Conservation (phyloP, 2,329 filamentous ascomycete species). For the Raffaelea ambrosiae region DNA sequence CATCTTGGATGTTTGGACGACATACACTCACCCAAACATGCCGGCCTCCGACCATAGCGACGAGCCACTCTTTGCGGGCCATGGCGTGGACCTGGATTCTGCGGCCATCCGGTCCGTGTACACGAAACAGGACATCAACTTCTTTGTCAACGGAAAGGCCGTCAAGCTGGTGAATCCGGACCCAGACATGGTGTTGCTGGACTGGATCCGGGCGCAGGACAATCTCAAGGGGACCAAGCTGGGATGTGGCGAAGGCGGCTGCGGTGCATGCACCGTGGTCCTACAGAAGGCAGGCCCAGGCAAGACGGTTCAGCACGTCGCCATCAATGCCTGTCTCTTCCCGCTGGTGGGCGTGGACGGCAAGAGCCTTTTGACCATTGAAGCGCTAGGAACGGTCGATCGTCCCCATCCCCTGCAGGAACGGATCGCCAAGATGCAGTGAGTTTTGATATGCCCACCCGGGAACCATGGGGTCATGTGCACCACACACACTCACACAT, state of each 20-base stretch:
- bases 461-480: no score
- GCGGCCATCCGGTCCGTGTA: neutral
- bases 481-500: no score
- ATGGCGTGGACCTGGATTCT: neutral
- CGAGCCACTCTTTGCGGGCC: neutral
- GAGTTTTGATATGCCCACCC: no score
- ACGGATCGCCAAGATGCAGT: slow-evolving; percentile 60
- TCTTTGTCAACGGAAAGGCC: neutral
- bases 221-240: neutral
- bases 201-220: neutral
- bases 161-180: neutral
- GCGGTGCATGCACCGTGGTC: slow-evolving; percentile 89
- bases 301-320: slow-evolving; percentile 87
- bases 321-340: slow-evolving; percentile 88
- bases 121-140: neutral
- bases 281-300: slow-evolving; percentile 90
- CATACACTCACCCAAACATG: no score
- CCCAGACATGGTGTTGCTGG: neutral
- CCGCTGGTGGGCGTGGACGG: slow-evolving; percentile 87
- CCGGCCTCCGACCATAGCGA: neutral
- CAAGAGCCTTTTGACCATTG: slow-evolving; percentile 94
- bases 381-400: slow-evolving; percentile 84
- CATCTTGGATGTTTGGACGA: no score
- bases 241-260: slow-evolving; percentile 90
- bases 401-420: slow-evolving; percentile 84